Percentiles rank a stretch among this genome's conserved stretches.
Evolutionary conservation across 768 basidiomycete species (phyloP).

Genomic region (Cantharellus cinnabarinus): DNA sequence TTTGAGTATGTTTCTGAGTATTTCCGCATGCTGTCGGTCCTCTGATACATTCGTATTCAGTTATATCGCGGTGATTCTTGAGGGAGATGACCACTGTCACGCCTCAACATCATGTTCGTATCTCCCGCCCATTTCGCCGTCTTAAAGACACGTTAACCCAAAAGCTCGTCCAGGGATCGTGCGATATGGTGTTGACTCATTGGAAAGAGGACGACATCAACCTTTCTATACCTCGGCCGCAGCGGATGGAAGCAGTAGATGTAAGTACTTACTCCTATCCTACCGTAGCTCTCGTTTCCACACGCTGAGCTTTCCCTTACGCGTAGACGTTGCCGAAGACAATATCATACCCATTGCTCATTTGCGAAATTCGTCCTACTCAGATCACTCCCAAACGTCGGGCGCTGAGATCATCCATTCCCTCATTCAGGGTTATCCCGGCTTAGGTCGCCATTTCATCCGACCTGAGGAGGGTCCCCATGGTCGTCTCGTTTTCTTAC

Average conservation of each 20-base stretch:
- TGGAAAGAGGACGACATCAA: conserved; percentile 3
- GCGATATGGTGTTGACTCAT: conserved; percentile 1
- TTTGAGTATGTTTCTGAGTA: not conserved
- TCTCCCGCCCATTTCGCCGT: not conserved
- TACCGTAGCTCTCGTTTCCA: not conserved
- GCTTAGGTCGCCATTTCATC: not conserved
- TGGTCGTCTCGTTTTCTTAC: not conserved
- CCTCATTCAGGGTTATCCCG: not conserved
- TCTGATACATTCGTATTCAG: not conserved
- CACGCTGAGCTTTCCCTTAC: not conserved
- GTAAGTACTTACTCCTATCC: not conserved
- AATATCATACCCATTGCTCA: not conserved
- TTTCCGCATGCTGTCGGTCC: not conserved
- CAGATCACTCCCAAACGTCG: not conserved
- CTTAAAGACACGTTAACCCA: not conserved
- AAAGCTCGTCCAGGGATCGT: not conserved
- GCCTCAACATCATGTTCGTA: not conserved
- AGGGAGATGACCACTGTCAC: not conserved
- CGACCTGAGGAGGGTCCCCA: not conserved
- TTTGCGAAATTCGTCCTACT: not conserved
- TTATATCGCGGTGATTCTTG: not conserved
- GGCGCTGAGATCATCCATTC: not conserved
- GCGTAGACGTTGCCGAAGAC: not conserved
- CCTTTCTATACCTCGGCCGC: conserved; percentile 5
- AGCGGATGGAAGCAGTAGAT: conserved; percentile 1